phyloP scores from a whole-genome alignment of 768 basidiomycete genomes.

The Pleurotus ostreatus region DNA sequence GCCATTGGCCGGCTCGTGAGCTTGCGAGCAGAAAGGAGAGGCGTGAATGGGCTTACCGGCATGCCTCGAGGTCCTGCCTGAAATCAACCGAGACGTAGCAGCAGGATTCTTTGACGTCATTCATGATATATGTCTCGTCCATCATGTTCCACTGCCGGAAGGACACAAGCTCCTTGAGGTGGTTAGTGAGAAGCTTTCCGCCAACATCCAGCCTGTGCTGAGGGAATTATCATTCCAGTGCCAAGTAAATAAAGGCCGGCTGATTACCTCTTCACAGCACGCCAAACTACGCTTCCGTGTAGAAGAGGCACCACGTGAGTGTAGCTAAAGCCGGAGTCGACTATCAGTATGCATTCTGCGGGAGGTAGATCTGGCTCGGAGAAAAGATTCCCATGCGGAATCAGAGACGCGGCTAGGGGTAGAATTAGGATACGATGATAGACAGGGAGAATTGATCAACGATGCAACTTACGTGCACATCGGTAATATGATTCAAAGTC shows the following conservation, averaged over 20 bases:
- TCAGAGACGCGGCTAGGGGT: constrained; percentile 68
- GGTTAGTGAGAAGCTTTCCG: constrained; percentile 93
- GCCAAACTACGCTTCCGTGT: constrained; percentile 69
- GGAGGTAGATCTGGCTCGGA: constrained; percentile 37
- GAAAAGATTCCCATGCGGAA: constrained; percentile 76
- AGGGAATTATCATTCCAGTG: constrained; percentile 10
- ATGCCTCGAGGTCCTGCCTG: constrained; percentile 67
- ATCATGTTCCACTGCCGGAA: constrained; percentile 99
- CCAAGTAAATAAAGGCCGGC: constrained; percentile 10
- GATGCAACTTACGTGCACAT: constrained; percentile 63
- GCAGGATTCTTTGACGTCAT: constrained; percentile 86
- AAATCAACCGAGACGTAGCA: constrained; percentile 82
- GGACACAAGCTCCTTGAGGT: constrained; percentile 89
- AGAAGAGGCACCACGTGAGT: constrained; percentile 88
- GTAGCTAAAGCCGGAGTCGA: constrained; percentile 93
- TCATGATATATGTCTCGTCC: constrained; percentile 93
- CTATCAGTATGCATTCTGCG: constrained; percentile 76
- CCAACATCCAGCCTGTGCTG: constrained; percentile 84
- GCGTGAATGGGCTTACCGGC: constrained; percentile 53
- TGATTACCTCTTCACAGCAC: constrained; percentile 74
- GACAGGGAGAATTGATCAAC: constrained; percentile 1
- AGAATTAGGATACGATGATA: constrained; percentile 10
- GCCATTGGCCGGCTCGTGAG: neutral
- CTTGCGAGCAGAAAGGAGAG: neutral
- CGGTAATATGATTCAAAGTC: constrained; percentile 83